Evolutionary conservation across 345 rosid species (phyloP), one percentile per base, ranked within the genome.

Genomic region (Euclidium syriacum): DNA sequence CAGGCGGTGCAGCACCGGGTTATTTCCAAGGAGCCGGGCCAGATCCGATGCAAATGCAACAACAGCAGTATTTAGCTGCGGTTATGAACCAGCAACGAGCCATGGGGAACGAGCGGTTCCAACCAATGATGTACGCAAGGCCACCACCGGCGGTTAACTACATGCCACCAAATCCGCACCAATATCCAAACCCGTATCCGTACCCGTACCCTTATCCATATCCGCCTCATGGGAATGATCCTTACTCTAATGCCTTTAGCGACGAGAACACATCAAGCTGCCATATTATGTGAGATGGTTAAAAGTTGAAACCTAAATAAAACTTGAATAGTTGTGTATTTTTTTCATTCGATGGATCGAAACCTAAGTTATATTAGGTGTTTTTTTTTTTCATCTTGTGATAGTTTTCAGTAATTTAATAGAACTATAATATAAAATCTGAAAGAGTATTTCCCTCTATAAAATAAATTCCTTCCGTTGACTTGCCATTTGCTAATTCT

Each of bases 241-340:
- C 73, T 0, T 78, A 83, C 41, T 54, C 86, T 59, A 77, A 77
- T 74, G 69, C 57, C 75, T 91, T 91, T 71, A 92, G 88, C 10
- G 96, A 92, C 20, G 98, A 92, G 74, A 83, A 92, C 76, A 76
- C 98, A 26, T 86, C 91, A 10, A 85, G 91, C 75, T 92, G 98
- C 80, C 80, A 55, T 57, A 81, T 92, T 40, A 88, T 92, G 98
- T 92, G 88, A 90, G 38, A 27, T 58, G 14, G n/a, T 16, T 26
- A 5, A 24, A n/a, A 12, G 7, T 10, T n/a, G n/a, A 41, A 27
- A 26, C 26, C 32, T 33, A 42, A 55, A 58, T 64, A 64, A 64
- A 57, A 42, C 60, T 57, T 18, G 26, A 18, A 14, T 56, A 56
- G 55, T 38, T 64, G 63, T 70, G 67, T 62, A 57, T 33, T 39